Conservation (phyloP, 768 basidiomycete species). For the Serpula lacrymans region DNA sequence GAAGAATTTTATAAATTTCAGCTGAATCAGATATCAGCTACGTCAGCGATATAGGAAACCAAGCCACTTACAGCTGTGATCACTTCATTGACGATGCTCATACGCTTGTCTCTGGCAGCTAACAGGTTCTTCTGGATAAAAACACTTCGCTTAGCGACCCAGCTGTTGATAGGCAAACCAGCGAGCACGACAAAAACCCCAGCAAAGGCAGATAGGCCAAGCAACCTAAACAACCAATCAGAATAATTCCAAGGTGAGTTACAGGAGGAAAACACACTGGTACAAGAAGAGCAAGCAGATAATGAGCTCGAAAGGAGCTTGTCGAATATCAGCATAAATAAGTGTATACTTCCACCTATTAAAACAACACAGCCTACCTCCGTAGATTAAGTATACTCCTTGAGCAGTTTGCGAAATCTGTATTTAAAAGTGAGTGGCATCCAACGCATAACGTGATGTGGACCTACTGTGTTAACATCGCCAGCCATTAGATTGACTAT, state of each 20-base stretch:
- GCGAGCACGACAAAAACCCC: conserved; percentile 40
- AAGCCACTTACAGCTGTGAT: conserved; percentile 53
- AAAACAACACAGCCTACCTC: conserved; percentile 32
- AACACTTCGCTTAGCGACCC: conserved; percentile 56
- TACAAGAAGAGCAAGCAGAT: conserved; percentile 42
- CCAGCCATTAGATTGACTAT: conserved; percentile 82
- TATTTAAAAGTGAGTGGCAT: too few species aligned
- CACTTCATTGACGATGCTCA: conserved; percentile 75
- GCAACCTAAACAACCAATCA: conserved; percentile 25
- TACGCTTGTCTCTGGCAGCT: conserved; percentile 68
- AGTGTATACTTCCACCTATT: too few species aligned
- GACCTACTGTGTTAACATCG: conserved; percentile 64
- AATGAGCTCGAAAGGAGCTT: conserved; percentile 69
- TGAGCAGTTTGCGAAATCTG: conserved; percentile 48
- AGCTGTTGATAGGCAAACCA: conserved; percentile 63
- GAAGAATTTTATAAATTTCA: conserved; percentile 83
- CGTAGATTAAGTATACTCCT: conserved; percentile 57
- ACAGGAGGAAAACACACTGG: neutral
- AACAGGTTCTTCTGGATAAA: conserved; percentile 58
- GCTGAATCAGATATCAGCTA: conserved; percentile 24
- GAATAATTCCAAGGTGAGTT: neutral
- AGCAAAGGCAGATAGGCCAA: conserved; percentile 45
- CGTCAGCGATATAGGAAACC: neutral
- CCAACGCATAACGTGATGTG: too few species aligned
- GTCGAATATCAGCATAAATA: too few species aligned